Conservation (phyloP, 2,329 filamentous ascomycete genomes). For the Aspergillus luchuensis region DNA sequence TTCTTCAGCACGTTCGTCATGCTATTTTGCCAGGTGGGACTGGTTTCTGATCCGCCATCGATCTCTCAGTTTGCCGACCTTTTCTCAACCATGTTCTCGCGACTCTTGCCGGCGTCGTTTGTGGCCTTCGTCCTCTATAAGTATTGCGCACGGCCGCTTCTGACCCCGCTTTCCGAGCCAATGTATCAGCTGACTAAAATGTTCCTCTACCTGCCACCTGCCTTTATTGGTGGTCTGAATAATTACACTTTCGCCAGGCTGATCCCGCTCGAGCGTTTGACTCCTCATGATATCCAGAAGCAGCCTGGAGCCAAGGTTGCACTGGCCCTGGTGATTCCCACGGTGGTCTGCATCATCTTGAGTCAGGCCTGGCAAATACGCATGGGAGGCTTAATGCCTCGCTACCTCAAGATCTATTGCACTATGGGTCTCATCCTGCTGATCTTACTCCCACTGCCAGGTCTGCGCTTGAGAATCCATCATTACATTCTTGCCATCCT, state of each 20-base stretch:
- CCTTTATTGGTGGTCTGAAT: constrained; percentile 87
- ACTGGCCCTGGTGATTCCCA: constrained; percentile 72
- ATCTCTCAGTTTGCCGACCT: constrained; percentile 68
- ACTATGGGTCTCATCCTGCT: constrained; percentile 68
- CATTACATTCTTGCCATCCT: constrained; percentile 91
- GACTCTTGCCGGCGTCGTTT: constrained; percentile 84
- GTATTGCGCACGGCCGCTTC: constrained; percentile 73
- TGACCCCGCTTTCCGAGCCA: constrained; percentile 65
- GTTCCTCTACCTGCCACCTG: constrained; percentile 82
- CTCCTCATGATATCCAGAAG: constrained; percentile 80
- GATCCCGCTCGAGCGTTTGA: constrained; percentile 92
- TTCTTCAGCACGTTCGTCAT: constrained; percentile 81
- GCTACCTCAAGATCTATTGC: constrained; percentile 76
- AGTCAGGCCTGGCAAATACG: constrained; percentile 85
- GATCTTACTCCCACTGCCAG: constrained; percentile 70
- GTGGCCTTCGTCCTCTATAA: constrained; percentile 84
- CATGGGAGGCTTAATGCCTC: constrained; percentile 76
- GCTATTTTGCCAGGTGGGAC: constrained; percentile 84
- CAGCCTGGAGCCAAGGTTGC: constrained; percentile 88
- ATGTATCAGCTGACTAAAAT: constrained; percentile 79
- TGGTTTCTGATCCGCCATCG: constrained; percentile 83
- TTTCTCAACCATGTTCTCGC: constrained; percentile 75
- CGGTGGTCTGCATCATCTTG: constrained; percentile 67
- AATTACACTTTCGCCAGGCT: constrained; percentile 88
- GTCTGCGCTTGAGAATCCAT: constrained; percentile 82